A percentile compares a stretch with the other conserved stretches of the same genome.
phyloP scores from a whole-genome alignment of 768 basidiomycete species.

The Boletellus ananas region DNA sequence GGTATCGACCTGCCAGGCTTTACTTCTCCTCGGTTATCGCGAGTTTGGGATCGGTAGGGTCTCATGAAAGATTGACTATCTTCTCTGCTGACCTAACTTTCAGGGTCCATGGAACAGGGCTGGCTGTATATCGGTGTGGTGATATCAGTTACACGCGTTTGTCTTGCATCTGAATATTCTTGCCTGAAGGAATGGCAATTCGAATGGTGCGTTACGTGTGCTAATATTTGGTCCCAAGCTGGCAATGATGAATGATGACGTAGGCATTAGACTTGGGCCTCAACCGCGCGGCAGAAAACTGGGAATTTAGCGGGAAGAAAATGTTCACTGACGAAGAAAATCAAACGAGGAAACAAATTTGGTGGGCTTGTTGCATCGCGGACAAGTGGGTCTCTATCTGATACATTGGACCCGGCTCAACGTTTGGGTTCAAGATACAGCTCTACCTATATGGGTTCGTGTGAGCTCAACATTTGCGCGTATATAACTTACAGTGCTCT shows the following conservation, averaged over 20 bases:
- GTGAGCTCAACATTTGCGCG: not conserved
- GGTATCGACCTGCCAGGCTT: conserved; percentile 74
- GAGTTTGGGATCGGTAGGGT: conserved; percentile 77
- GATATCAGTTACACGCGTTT: not conserved
- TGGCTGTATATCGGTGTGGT: conserved; percentile 75
- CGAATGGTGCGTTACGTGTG: conserved; percentile 51
- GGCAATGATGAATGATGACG: not conserved
- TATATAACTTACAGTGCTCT: conserved; percentile 8
- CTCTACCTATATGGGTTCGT: conserved; percentile 68
- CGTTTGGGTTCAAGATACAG: conserved; percentile 46
- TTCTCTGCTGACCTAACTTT: conserved; percentile 10
- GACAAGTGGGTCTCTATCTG: conserved; percentile 52
- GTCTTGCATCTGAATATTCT: not conserved
- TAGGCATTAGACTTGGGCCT: conserved; percentile 80
- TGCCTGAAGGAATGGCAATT: conserved; percentile 57
- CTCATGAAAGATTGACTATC: not conserved
- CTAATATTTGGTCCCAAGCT: not conserved
- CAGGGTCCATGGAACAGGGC: conserved; percentile 71
- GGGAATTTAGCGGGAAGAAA: conserved; percentile 59
- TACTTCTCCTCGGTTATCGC: conserved; percentile 75
- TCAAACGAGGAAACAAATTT: conserved; percentile 70
- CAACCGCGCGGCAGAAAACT: conserved; percentile 72
- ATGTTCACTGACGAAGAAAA: conserved; percentile 65
- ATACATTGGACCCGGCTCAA: conserved; percentile 1
- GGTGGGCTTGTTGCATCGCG: conserved; percentile 72